phyloP scores from a whole-genome alignment of 192 early-diverging fungal species.

The Thoreauomyces humboldtii region DNA sequence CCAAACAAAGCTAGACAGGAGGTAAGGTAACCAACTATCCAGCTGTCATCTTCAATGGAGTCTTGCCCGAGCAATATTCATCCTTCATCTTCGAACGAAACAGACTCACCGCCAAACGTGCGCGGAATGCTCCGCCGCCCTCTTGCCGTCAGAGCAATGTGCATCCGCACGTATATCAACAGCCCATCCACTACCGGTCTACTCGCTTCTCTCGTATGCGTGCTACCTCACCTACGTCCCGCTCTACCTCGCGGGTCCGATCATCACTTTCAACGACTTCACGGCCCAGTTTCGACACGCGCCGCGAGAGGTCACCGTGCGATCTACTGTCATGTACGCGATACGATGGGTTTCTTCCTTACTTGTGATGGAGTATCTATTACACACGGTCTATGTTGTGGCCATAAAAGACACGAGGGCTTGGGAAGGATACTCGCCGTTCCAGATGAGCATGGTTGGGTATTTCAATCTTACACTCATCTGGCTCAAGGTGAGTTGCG shows the following conservation, averaged over 20 bases:
- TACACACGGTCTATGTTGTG: conserved; percentile 86
- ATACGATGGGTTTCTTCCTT: conserved; percentile 61
- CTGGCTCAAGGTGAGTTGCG: conserved; percentile 75
- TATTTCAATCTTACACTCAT: conserved; percentile 87
- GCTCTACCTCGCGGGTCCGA: conserved; percentile 91
- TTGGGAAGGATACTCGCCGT: conserved; percentile 75
- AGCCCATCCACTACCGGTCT: conserved; percentile 47
- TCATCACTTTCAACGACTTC: conserved; percentile 93
- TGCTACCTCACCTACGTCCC: conserved; percentile 86
- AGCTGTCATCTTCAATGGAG: too few relatives aligned
- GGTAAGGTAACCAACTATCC: background rate
- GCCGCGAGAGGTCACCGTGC: conserved; percentile 7
- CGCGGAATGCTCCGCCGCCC: conserved; percentile 21
- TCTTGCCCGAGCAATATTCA: background rate
- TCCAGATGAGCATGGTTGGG: conserved; percentile 83
- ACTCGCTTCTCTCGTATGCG: conserved; percentile 75
- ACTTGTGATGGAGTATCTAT: conserved; percentile 83
- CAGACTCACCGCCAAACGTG: conserved; percentile 34
- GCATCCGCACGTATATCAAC: background rate
- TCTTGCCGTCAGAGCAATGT: background rate
- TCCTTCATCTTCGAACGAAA: background rate
- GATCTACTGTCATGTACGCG: conserved; percentile 50
- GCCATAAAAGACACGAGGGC: conserved; percentile 85
- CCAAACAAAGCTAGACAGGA: conserved; percentile 1
- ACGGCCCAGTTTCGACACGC: conserved; percentile 63